Conservation (phyloP, 805 yeast genomes). For the Candida insectalens region DNA sequence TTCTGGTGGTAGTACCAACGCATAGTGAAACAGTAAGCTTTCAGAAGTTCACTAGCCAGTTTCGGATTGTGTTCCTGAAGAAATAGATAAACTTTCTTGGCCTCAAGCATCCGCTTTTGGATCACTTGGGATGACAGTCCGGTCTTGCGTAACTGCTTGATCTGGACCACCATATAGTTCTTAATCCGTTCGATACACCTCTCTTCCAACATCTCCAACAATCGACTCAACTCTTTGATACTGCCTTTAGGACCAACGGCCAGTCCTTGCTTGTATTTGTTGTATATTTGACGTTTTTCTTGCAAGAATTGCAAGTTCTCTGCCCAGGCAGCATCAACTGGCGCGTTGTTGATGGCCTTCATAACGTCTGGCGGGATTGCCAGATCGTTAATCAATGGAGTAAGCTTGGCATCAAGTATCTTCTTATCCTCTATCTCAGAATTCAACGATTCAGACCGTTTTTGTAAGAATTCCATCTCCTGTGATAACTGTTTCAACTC, state of each 20-base stretch:
- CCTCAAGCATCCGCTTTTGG: slow-evolving; percentile 55
- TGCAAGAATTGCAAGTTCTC: slow-evolving; percentile 49
- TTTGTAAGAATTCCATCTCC: slow-evolving; percentile 54
- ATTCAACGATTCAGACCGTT: slow-evolving; percentile 39
- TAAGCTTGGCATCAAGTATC: slow-evolving; percentile 39
- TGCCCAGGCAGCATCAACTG: slow-evolving; percentile 52
- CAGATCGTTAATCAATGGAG: slow-evolving; percentile 69
- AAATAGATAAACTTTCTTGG: slow-evolving; percentile 54
- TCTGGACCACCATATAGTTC: slow-evolving; percentile 52
- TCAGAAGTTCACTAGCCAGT: slow-evolving; percentile 61
- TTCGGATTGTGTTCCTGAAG: slow-evolving; percentile 43
- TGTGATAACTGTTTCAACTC: slow-evolving; percentile 46
- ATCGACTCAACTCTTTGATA: slow-evolving; percentile 16
- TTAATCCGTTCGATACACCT: slow-evolving; percentile 72
- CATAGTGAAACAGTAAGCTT: slow-evolving; percentile 84
- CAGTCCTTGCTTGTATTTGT: slow-evolving; percentile 24
- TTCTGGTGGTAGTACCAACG: slow-evolving; percentile 82
- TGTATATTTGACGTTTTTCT: slow-evolving; percentile 50
- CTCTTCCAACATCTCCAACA: slow-evolving; percentile 41
- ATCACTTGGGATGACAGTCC: slow-evolving; percentile 63
- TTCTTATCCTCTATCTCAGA: slow-evolving; percentile 38
- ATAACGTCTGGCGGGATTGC: slow-evolving; percentile 68
- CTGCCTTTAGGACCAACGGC: slow-evolving; percentile 9
- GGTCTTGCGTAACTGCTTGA: slow-evolving; percentile 58
- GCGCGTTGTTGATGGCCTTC: slow-evolving; percentile 45